phyloP scores from a whole-genome alignment of 2,329 filamentous ascomycete genomes.

The Diplodia mutila region DNA sequence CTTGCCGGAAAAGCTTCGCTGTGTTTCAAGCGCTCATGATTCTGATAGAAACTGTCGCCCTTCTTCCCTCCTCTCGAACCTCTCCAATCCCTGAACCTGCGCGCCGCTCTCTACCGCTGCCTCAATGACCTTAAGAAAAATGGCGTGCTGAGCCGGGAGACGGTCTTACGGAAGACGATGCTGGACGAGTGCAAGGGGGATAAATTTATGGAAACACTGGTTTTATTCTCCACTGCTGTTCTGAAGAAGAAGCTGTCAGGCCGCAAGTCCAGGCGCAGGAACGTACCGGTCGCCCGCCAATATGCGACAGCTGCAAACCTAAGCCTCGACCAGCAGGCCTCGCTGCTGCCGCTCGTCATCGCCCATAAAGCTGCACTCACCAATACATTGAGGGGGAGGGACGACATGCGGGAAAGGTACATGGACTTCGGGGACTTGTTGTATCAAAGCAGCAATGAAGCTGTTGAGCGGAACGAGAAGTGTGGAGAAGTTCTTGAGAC shows the following conservation, averaged over 20 bases:
- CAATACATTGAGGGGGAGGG: conserved; percentile 63
- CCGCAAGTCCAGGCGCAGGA: conserved; percentile 51
- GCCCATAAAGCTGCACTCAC: conserved; percentile 71
- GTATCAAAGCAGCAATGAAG: conserved; percentile 62
- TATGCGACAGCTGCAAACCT: conserved; percentile 49
- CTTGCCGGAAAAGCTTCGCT: neutral
- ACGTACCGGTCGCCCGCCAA: conserved; percentile 53
- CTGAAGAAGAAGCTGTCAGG: conserved; percentile 68
- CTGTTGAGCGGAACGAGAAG: conserved; percentile 58
- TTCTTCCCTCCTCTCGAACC: conserved; percentile 92
- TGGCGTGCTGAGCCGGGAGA: conserved; percentile 77
- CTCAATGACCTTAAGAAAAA: conserved; percentile 88
- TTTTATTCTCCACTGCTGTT: conserved; percentile 81
- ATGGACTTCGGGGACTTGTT: conserved; percentile 67
- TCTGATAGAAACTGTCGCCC: conserved; percentile 74
- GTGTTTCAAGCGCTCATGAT: neutral
- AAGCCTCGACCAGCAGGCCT: conserved; percentile 38
- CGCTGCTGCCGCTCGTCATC: conserved; percentile 68
- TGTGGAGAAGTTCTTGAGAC: conserved; percentile 38
- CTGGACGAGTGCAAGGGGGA: conserved; percentile 95
- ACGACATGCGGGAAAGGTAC: conserved; percentile 62
- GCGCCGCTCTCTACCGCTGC: conserved; percentile 77
- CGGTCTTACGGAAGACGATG: conserved; percentile 88
- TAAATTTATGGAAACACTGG: conserved; percentile 82
- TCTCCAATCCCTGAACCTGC: conserved; percentile 86